These are phyloP conservation scores for Botrytis squamosa DNA, from an alignment of 2,329 filamentous ascomycete species.

Conservation along the genomic window DNA sequence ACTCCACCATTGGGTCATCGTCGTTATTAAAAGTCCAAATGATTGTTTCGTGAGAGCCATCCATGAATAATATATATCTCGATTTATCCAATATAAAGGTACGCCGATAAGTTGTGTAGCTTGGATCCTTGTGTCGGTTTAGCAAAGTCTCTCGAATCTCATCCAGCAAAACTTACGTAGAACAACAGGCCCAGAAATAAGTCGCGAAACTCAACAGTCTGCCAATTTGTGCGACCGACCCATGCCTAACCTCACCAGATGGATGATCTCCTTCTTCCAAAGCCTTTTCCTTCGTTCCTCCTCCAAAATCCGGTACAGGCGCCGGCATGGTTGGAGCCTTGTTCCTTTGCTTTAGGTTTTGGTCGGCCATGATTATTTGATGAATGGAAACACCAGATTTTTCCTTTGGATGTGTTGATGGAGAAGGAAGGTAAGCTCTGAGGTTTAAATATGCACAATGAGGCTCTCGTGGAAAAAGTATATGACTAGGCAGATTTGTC, in stretches of 20 bases:
- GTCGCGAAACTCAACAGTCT: slow-evolving; percentile 33
- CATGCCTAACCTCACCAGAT: slow-evolving; percentile 39
- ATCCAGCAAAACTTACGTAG: slow-evolving; percentile 33
- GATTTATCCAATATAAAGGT: slow-evolving; percentile 73
- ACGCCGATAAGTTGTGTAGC: slow-evolving; percentile 73
- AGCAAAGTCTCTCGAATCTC: slow-evolving; percentile 21
- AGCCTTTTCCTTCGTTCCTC: slow-evolving; percentile 25
- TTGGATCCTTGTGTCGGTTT: slow-evolving; percentile 53
- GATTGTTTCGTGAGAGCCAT: slow-evolving; percentile 85
- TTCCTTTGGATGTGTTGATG: background rate
- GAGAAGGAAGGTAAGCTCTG: background rate
- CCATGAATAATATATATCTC: slow-evolving; percentile 78
- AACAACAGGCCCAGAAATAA: slow-evolving; percentile 36
- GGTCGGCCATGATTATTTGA: slow-evolving; percentile 29
- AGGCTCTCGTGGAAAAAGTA: background rate
- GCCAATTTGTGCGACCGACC: slow-evolving; percentile 32
- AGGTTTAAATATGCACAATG: background rate
- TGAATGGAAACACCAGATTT: background rate
- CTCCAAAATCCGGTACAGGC: slow-evolving; percentile 21
- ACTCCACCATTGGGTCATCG: slow-evolving; percentile 85
- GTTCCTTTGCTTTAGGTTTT: slow-evolving; percentile 34
- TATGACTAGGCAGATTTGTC: slow-evolving; percentile 10
- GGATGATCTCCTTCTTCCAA: slow-evolving; percentile 35
- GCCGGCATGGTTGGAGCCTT: slow-evolving; percentile 20
- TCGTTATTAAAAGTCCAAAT: slow-evolving; percentile 75